Evolutionary conservation across 257 asterid species (phyloP).

Genomic region (Solanum etuberosum): DNA sequence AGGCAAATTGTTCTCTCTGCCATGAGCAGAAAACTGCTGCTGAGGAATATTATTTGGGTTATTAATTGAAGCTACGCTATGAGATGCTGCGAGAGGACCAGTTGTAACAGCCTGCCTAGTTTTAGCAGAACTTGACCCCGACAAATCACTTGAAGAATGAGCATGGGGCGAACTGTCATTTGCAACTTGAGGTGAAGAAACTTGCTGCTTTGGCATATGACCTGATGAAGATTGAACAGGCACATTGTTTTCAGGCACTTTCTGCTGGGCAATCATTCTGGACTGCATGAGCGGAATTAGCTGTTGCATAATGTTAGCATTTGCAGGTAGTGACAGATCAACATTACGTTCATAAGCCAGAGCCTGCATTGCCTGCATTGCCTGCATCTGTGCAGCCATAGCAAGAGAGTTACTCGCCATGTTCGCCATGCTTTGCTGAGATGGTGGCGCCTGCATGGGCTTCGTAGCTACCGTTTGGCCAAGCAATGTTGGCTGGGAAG

Average conservation of each 20-base stretch:
- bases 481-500: slow-evolving; percentile 29
- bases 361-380: slow-evolving; percentile 51
- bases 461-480: slow-evolving; percentile 51
- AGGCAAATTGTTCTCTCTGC: slow-evolving; percentile 62
- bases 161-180: slow-evolving; percentile 79
- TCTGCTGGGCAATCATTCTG: slow-evolving; percentile 73
- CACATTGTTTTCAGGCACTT: slow-evolving; percentile 47
- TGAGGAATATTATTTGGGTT: slow-evolving; percentile 33
- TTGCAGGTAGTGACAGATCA: slow-evolving; percentile 85
- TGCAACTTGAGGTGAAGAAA: slow-evolving; percentile 48
- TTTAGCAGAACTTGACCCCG: slow-evolving; percentile 73
- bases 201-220: slow-evolving; percentile 46
- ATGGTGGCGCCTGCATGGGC: slow-evolving; percentile 43
- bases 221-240: slow-evolving; percentile 40
- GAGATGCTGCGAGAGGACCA: slow-evolving; percentile 34
- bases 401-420: slow-evolving; percentile 48
- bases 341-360: slow-evolving; percentile 85
- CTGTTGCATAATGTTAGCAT: slow-evolving; percentile 73
- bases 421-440: slow-evolving; percentile 58
- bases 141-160: slow-evolving; percentile 68
- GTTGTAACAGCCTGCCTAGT: slow-evolving; percentile 60
- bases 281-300: slow-evolving; percentile 72
- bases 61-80: slow-evolving; percentile 31
- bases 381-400: slow-evolving; percentile 84
- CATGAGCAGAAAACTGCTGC: slow-evolving; percentile 59